Percentiles rank a stretch among this genome's conserved stretches.
Conservation (phyloP, 2,329 filamentous ascomycete genomes). For the Diaporthe capsici region DNA sequence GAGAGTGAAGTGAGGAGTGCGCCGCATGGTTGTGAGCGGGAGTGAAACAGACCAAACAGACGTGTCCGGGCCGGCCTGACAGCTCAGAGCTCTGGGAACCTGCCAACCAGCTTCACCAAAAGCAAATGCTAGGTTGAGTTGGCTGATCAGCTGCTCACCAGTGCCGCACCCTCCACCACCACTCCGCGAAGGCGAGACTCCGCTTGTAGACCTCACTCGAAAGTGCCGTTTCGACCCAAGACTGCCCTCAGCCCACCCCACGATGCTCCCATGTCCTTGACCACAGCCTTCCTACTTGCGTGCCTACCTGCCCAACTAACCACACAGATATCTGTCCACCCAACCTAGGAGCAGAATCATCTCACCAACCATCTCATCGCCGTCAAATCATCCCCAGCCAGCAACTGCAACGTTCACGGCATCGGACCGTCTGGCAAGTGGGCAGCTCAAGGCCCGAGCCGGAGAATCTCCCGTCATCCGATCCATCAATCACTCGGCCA, state of each 20-base stretch:
- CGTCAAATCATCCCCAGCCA: background rate
- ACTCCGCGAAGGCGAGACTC: background rate
- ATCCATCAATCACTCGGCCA: background rate
- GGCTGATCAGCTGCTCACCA: slow-evolving; percentile 20
- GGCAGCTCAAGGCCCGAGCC: background rate
- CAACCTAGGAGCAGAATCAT: background rate
- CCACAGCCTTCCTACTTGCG: background rate
- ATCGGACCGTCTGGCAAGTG: background rate
- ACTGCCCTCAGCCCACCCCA: slow-evolving; percentile 15
- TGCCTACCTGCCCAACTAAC: background rate
- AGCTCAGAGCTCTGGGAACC: slow-evolving; percentile 1
- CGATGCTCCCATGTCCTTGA: background rate
- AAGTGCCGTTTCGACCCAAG: background rate
- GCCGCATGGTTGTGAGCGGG: background rate
- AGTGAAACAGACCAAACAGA: slow-evolving; percentile 23
- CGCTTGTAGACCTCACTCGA: slow-evolving; percentile 3
- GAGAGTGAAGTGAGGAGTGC: background rate
- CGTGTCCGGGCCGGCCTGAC: slow-evolving; percentile 13
- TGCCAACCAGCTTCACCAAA: slow-evolving; percentile 10
- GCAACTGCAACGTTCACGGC: background rate
- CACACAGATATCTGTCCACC: background rate
- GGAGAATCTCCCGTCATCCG: background rate
- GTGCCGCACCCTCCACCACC: slow-evolving; percentile 15
- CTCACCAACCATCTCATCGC: background rate
- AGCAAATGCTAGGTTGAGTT: slow-evolving; percentile 11